These are phyloP conservation scores for Barnettozyma siamensis DNA, from an alignment of 805 yeast species.

Conservation along the genomic window DNA sequence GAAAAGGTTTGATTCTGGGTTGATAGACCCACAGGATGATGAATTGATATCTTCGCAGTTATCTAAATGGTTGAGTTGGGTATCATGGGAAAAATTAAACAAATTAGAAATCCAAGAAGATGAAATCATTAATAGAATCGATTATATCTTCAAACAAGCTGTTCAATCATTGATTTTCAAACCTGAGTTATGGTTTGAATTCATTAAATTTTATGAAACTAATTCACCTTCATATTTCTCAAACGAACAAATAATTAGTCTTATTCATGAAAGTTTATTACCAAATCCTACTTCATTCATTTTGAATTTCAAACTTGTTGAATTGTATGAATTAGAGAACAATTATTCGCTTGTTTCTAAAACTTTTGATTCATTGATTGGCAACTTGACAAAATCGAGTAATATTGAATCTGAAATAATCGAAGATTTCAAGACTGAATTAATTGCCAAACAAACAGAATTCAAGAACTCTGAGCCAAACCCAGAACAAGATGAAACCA, in stretches of 20 bases:
- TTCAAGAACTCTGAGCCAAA: background rate
- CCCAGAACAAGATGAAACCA: conserved; percentile 7
- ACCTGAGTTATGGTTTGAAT: conserved; percentile 76
- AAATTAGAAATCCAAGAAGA: conserved; percentile 54
- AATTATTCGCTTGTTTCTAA: conserved; percentile 45
- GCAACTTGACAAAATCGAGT: conserved; percentile 36
- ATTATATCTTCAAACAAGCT: conserved; percentile 69
- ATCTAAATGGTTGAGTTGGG: conserved; percentile 65
- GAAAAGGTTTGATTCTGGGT: conserved; percentile 29
- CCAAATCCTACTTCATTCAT: conserved; percentile 70
- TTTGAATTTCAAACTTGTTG: conserved; percentile 62
- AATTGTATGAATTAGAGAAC: conserved; percentile 55
- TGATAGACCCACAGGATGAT: conserved; percentile 25
- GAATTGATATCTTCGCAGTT: conserved; percentile 33
- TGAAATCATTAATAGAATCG: conserved; percentile 48
- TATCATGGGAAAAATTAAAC: conserved; percentile 72
- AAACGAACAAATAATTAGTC: conserved; percentile 28
- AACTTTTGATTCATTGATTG: conserved; percentile 46
- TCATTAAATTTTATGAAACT: conserved; percentile 31
- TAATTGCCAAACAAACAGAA: conserved; percentile 7
- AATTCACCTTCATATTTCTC: conserved; percentile 12
- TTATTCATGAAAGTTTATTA: conserved; percentile 48
- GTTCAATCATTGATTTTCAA: conserved; percentile 53
- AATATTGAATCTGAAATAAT: conserved; percentile 17
- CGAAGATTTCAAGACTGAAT: conserved; percentile 17